phyloP scores from a whole-genome alignment of 345 rosid genomes.

The Microcos paniculata region DNA sequence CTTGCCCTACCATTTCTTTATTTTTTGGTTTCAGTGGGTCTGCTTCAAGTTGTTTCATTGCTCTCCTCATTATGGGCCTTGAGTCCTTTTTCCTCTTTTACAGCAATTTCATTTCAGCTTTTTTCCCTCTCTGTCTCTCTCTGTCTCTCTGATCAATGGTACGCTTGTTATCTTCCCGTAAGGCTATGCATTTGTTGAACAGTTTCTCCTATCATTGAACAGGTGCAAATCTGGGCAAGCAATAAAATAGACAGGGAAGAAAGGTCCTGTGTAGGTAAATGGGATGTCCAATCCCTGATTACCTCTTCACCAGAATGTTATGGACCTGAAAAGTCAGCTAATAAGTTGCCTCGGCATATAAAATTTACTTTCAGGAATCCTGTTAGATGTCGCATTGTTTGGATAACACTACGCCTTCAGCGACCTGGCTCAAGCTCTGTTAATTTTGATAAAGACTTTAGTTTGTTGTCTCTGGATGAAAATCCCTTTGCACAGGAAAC shows the following conservation, averaged over 20 bases:
- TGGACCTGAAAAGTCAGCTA: slow-evolving; percentile 64
- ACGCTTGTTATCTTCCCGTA: not conserved
- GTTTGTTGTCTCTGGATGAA: slow-evolving; percentile 76
- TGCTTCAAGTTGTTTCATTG: not conserved
- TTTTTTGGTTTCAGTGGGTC: not conserved
- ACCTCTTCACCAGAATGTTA: slow-evolving; percentile 64
- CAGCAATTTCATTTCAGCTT: not conserved
- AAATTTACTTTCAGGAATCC: slow-evolving; percentile 71
- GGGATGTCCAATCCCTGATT: slow-evolving; percentile 81
- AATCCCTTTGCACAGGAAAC: slow-evolving; percentile 78
- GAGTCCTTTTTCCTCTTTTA: slow-evolving; percentile 8
- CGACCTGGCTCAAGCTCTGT: slow-evolving; percentile 85
- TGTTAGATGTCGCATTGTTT: slow-evolving; percentile 83
- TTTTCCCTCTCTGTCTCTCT: not conserved
- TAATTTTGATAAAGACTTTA: slow-evolving; percentile 63
- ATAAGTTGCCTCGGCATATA: slow-evolving; percentile 77
- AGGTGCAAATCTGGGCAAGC: slow-evolving; percentile 98
- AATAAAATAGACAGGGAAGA: slow-evolving; percentile 78
- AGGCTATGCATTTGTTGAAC: slow-evolving; percentile 11
- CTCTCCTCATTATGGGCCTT: not conserved
- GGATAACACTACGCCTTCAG: slow-evolving; percentile 76
- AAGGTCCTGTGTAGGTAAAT: slow-evolving; percentile 81
- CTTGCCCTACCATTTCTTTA: not conserved
- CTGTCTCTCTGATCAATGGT: not conserved
- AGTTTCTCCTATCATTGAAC: slow-evolving; percentile 21